Percentiles rank a stretch among this genome's conserved stretches.
These are phyloP conservation scores for Talaromyces verruculosus DNA, from an alignment of 2,329 filamentous ascomycete genomes.

Conservation along the genomic window DNA sequence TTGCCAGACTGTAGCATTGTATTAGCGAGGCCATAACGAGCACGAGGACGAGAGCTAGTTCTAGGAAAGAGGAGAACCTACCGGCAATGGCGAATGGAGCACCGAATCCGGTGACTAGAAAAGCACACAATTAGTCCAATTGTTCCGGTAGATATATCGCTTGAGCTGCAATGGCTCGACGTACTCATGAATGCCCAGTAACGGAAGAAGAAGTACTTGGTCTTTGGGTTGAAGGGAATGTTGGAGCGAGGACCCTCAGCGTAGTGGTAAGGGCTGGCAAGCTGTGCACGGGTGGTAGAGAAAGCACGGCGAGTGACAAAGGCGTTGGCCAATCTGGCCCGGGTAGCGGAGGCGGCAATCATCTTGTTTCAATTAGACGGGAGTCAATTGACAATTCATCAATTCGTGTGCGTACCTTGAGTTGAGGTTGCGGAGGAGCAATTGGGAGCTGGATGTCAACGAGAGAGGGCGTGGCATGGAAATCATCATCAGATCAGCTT, in stretches of 20 bases:
- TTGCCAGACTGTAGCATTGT: slow-evolving; percentile 59
- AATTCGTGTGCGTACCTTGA: slow-evolving; percentile 34
- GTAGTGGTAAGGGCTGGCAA: slow-evolving; percentile 95
- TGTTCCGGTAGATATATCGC: slow-evolving; percentile 1
- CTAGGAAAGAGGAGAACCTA: slow-evolving; percentile 43
- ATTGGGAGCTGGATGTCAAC: slow-evolving; percentile 15
- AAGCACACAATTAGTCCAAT: slow-evolving; percentile 38
- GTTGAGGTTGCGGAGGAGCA: slow-evolving; percentile 2
- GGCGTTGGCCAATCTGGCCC: slow-evolving; percentile 63
- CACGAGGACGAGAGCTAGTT: background rate
- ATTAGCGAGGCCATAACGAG: slow-evolving; percentile 28
- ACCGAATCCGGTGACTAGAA: slow-evolving; percentile 58
- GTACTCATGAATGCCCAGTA: slow-evolving; percentile 80
- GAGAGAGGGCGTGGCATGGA: slow-evolving; percentile 17
- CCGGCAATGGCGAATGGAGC: slow-evolving; percentile 64
- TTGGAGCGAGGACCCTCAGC: slow-evolving; percentile 92
- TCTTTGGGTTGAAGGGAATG: slow-evolving; percentile 95
- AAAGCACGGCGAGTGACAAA: slow-evolving; percentile 87
- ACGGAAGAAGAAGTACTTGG: slow-evolving; percentile 75
- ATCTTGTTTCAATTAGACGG: slow-evolving; percentile 62
- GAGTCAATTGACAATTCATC: slow-evolving; percentile 33
- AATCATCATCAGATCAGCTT: slow-evolving; percentile 5
- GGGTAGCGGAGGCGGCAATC: slow-evolving; percentile 67
- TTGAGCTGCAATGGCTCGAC: slow-evolving; percentile 30
- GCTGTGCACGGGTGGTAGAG: slow-evolving; percentile 81